Conservation (phyloP, 2,329 filamentous ascomycete genomes). For the Akanthomyces muscarius region DNA sequence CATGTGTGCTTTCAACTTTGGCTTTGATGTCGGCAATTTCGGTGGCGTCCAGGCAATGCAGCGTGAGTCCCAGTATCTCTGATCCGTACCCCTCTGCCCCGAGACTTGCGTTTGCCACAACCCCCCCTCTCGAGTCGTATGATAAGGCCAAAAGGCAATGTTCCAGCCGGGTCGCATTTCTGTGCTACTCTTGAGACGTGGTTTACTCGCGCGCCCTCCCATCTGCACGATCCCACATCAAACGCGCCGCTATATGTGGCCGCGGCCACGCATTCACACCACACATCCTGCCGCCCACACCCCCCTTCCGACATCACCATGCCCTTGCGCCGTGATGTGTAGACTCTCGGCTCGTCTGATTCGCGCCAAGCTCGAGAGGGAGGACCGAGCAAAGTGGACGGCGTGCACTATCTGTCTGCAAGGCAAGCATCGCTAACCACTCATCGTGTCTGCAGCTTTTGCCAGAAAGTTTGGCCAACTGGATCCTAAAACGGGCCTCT, state of each 20-base stretch:
- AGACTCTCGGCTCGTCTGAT: background rate
- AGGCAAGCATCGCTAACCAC: background rate
- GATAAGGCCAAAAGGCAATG: background rate
- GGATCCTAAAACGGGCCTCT: slow-evolving; percentile 17
- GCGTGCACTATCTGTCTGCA: background rate
- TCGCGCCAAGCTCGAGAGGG: background rate
- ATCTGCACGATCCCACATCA: background rate
- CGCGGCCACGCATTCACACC: background rate
- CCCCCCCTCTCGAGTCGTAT: background rate
- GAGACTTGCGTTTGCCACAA: background rate
- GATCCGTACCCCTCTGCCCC: background rate
- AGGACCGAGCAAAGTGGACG: background rate
- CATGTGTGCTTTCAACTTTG: slow-evolving; percentile 26
- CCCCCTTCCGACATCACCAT: background rate
- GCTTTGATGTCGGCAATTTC: slow-evolving; percentile 27
- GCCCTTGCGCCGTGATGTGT: background rate
- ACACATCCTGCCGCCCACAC: slow-evolving; percentile 3
- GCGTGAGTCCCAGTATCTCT: background rate
- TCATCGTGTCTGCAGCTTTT: slow-evolving; percentile 18
- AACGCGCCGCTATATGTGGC: background rate
- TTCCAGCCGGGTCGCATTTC: background rate
- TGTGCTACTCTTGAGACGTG: background rate
- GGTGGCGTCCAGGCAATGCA: slow-evolving; percentile 26
- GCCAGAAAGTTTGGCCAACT: slow-evolving; percentile 24
- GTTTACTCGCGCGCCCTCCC: background rate